Evolutionary conservation across 2,329 filamentous ascomycete genomes (phyloP).

Genomic region (Ampelomyces quisqualis): DNA sequence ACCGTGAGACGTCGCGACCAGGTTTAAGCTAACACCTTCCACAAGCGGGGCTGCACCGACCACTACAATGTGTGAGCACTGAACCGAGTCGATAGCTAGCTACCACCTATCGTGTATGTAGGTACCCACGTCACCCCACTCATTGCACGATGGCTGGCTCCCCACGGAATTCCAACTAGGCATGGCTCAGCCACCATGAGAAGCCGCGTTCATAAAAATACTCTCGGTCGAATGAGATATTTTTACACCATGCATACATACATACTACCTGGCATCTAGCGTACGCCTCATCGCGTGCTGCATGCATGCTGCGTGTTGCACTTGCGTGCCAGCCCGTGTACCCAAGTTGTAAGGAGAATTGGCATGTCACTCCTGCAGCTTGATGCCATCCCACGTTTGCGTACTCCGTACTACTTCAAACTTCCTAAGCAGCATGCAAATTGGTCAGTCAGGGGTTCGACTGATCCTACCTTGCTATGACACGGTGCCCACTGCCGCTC

Average conservation of each 20-base stretch:
- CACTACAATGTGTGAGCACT: not conserved
- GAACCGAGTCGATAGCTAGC: no score
- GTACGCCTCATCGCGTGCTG: not conserved
- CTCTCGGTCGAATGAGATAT: no score
- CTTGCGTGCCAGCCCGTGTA: not conserved
- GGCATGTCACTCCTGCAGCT: slow-evolving; percentile 1
- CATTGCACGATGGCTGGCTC: not conserved
- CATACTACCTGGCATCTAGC: not conserved
- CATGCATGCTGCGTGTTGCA: no score
- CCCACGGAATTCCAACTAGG: not conserved
- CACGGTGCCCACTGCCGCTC: not conserved
- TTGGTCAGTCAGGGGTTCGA: not conserved
- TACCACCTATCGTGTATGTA: no score
- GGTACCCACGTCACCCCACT: not conserved
- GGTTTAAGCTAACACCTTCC: slow-evolving; percentile 2
- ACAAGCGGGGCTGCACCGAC: not conserved
- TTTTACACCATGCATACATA: not conserved
- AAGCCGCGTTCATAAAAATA: no score
- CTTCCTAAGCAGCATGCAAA: not conserved
- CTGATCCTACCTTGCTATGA: not conserved
- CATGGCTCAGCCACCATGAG: no score
- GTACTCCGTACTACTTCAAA: no score
- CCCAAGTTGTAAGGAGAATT: not conserved
- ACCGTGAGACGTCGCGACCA: not conserved
- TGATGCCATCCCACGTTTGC: not conserved